Conservation (phyloP, 345 rosid genomes). For the Rubroshorea leprosula region DNA sequence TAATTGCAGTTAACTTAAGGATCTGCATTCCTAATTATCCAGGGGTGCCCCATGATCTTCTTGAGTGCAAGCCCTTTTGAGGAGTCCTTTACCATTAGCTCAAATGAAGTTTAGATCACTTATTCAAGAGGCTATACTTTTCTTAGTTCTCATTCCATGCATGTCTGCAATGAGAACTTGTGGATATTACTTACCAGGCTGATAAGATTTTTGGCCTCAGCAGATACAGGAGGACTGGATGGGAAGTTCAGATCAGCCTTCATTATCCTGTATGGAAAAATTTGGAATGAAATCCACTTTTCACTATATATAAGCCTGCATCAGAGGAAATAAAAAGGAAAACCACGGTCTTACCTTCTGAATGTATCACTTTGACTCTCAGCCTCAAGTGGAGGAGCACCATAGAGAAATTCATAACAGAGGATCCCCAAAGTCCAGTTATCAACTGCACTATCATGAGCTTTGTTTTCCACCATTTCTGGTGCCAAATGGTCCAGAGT, state of each 20-base stretch:
- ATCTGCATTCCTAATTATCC: conserved; percentile 80
- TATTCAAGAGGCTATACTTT: neutral
- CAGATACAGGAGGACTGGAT: conserved; percentile 45
- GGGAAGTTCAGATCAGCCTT: conserved; percentile 84
- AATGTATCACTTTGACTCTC: conserved; percentile 78
- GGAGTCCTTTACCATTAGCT: conserved; percentile 90
- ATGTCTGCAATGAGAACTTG: neutral
- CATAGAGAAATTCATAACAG: conserved; percentile 93
- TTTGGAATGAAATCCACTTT: neutral
- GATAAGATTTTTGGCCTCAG: conserved; percentile 71
- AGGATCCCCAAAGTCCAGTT: conserved; percentile 93
- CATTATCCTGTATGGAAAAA: conserved; percentile 51
- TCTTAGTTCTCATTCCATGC: neutral
- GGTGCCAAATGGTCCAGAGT: conserved; percentile 95
- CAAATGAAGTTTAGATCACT: conserved; percentile 14
- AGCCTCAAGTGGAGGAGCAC: conserved; percentile 89
- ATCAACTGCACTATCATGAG: conserved; percentile 87
- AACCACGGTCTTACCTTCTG: conserved; percentile 44
- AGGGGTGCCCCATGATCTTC: conserved; percentile 84
- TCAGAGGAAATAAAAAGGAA: conserved; percentile 2
- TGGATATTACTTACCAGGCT: conserved; percentile 32
- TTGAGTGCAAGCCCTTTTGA: conserved; percentile 70
- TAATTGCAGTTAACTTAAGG: conserved; percentile 45
- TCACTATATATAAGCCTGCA: neutral
- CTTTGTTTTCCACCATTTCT: conserved; percentile 90